A percentile compares a stretch with the other conserved stretches of the same genome.
These are phyloP conservation scores for Pyrus hybrid DNA, from an alignment of 331 rosid species.

Conservation along the genomic window DNA sequence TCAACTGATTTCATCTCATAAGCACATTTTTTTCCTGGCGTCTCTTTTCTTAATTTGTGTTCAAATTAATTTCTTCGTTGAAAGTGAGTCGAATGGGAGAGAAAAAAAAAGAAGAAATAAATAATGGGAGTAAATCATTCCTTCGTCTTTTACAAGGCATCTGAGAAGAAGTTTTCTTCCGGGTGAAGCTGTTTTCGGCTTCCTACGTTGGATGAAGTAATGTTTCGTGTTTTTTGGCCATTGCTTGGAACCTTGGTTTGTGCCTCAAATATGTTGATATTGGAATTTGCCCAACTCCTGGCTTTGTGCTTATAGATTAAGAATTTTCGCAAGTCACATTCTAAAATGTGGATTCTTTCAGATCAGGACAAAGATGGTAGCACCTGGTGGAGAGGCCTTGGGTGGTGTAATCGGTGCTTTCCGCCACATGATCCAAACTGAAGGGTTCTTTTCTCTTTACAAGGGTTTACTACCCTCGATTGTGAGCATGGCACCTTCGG, in stretches of 20 bases:
- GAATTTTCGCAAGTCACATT: neutral
- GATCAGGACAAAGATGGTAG: constrained; percentile 45
- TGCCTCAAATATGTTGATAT: neutral
- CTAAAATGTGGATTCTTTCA: neutral
- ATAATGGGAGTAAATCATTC: neutral
- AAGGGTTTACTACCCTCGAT: constrained; percentile 44
- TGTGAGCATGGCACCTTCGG: constrained; percentile 53
- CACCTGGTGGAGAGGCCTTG: constrained; percentile 52
- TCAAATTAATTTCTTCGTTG: neutral
- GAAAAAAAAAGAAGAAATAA: no score
- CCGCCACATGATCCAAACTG: constrained; percentile 40
- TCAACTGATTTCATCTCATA: neutral
- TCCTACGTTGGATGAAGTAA: neutral
- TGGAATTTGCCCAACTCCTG: neutral
- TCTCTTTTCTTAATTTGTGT: neutral
- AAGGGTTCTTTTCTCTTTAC: constrained; percentile 48
- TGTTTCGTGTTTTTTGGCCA: neutral
- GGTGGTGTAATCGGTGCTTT: constrained; percentile 43
- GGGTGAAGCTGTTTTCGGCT: neutral
- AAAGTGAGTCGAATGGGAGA: no score
- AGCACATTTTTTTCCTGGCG: neutral
- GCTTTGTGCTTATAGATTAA: neutral
- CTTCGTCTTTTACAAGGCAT: neutral
- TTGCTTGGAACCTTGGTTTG: neutral
- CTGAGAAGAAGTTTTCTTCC: neutral